These are phyloP conservation scores for Xylaria sp. DNA, from an alignment of 2,329 filamentous ascomycete genomes.

Conservation along the genomic window DNA sequence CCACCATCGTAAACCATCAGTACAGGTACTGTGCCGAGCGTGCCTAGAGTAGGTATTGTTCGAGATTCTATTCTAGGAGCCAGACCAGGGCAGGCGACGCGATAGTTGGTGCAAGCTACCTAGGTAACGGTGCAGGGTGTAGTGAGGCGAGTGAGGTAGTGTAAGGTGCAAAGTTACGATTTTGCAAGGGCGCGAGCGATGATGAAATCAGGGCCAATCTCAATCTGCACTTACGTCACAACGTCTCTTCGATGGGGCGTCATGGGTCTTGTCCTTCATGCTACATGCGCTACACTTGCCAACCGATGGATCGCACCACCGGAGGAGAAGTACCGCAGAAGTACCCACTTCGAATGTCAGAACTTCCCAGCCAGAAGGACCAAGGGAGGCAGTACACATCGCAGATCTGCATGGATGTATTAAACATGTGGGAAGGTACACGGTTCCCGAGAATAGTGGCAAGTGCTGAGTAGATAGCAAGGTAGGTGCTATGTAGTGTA, in stretches of 20 bases:
- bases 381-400: background rate
- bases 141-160: background rate
- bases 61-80: conserved; percentile 2
- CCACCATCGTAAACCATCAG: background rate
- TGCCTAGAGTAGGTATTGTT: background rate
- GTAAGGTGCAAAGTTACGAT: no score
- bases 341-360: background rate
- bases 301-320: background rate
- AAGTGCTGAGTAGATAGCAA: background rate
- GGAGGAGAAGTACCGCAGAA: conserved; percentile 4
- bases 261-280: background rate
- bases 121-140: conserved; percentile 8
- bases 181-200: conserved; percentile 15
- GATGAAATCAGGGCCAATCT: conserved; percentile 29
- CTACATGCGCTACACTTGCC: conserved; percentile 17
- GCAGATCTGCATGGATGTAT: background rate
- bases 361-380: conserved; percentile 6
- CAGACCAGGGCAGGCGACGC: background rate
- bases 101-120: background rate
- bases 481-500: background rate
- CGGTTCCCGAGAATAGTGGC: background rate
- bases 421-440: background rate
- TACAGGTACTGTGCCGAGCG: background rate
- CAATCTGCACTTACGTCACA: conserved; percentile 34
- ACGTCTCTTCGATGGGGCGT: conserved; percentile 18